Conservation (phyloP, 2,329 filamentous ascomycete genomes). For the Cladosporium sp. region DNA sequence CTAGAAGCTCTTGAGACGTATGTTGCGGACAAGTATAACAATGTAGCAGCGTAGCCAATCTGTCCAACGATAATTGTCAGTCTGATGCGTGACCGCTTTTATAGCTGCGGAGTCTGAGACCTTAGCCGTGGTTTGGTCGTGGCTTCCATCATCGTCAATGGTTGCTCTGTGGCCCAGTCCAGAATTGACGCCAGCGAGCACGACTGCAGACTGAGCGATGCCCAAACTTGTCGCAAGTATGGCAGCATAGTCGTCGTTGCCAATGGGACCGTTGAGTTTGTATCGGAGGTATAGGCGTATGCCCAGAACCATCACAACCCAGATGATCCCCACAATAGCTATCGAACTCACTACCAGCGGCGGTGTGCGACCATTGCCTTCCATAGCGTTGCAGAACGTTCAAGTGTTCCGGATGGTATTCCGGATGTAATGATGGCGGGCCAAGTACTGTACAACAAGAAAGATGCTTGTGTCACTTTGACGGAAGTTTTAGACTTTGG, state of each 20-base stretch:
- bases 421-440: background rate
- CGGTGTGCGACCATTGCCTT: background rate
- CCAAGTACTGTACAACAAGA: background rate
- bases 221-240: slow-evolving; percentile 31
- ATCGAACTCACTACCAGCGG: slow-evolving; percentile 11
- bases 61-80: background rate
- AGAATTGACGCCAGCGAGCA: slow-evolving; percentile 26
- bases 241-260: slow-evolving; percentile 34
- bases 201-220: slow-evolving; percentile 24
- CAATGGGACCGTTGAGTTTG: slow-evolving; percentile 35
- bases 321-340: slow-evolving; percentile 28
- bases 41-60: slow-evolving; percentile 12
- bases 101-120: background rate
- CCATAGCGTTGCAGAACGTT: background rate
- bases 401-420: background rate
- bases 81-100: background rate
- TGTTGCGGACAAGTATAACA: slow-evolving; percentile 11
- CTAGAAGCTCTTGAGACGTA: slow-evolving; percentile 31
- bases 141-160: background rate
- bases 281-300: slow-evolving; percentile 34
- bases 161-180: slow-evolving; percentile 28
- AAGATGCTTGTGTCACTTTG: background rate
- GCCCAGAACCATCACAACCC: slow-evolving; percentile 29
- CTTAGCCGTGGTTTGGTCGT: slow-evolving; percentile 3
- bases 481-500: background rate